These are phyloP conservation scores for Pelargonium cotyledonis DNA, from an alignment of 441 rosid genomes.

Conservation along the genomic window DNA sequence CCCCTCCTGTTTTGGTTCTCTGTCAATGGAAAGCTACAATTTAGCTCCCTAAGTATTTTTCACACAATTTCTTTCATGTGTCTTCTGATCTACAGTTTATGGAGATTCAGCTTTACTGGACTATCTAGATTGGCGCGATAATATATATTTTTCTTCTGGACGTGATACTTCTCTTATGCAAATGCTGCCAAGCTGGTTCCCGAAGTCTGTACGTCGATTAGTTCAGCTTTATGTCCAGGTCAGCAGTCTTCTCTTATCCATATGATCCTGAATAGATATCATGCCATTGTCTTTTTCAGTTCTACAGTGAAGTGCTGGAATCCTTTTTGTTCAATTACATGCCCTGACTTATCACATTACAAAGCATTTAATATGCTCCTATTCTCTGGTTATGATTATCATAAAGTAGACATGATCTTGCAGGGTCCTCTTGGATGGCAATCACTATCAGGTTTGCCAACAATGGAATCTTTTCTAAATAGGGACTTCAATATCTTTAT, in stretches of 20 bases:
- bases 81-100: slow-evolving; percentile 21
- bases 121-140: slow-evolving; percentile 91
- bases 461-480: slow-evolving; percentile 59
- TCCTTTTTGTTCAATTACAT: neutral
- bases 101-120: slow-evolving; percentile 60
- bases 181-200: slow-evolving; percentile 98
- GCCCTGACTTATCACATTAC: slow-evolving; percentile 2
- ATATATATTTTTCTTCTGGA: slow-evolving; percentile 77
- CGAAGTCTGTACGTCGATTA: slow-evolving; percentile 82
- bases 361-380: slow-evolving; percentile 5
- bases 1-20: slow-evolving; percentile 14
- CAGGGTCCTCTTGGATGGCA: slow-evolving; percentile 99
- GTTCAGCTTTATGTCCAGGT: slow-evolving; percentile 97
- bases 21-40: slow-evolving; percentile 13
- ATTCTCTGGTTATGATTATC: slow-evolving; percentile 9
- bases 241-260: slow-evolving; percentile 17
- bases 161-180: slow-evolving; percentile 93
- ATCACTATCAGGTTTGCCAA: slow-evolving; percentile 68
- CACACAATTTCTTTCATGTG: slow-evolving; percentile 24
- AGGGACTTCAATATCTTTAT: slow-evolving; percentile 68
- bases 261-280: slow-evolving; percentile 7
- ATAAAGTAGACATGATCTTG: slow-evolving; percentile 24
- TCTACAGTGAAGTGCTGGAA: neutral
- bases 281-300: slow-evolving; percentile 5
- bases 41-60: slow-evolving; percentile 1